These are phyloP conservation scores for Coemansia sp. DNA, from an alignment of 192 early-diverging fungal species.

Conservation along the genomic window DNA sequence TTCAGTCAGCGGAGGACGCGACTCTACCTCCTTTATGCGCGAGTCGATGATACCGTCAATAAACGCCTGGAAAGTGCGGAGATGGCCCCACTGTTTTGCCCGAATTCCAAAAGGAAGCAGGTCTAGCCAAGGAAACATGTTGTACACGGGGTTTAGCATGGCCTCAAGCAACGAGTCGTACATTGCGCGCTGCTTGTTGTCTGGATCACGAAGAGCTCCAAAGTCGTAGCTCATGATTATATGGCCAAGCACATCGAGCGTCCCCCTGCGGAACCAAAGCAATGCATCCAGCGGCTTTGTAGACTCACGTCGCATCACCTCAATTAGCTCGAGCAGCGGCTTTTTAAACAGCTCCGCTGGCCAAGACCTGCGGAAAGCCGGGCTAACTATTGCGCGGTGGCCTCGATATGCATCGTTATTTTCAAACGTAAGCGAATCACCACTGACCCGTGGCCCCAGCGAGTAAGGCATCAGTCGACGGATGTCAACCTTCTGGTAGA, in stretches of 20 bases:
- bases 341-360: conserved; percentile 47
- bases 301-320: conserved; percentile 43
- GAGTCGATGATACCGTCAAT: conserved; percentile 52
- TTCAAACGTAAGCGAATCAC: conserved; percentile 47
- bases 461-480: conserved; percentile 44
- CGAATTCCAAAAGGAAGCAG: conserved; percentile 43
- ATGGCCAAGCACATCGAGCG: conserved; percentile 61
- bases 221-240: conserved; percentile 61
- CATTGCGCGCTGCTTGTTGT: conserved; percentile 48
- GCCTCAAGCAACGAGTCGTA: conserved; percentile 53
- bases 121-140: conserved; percentile 59
- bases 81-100: conserved; percentile 44
- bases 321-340: conserved; percentile 41
- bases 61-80: conserved; percentile 40
- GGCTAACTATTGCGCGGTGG: conserved; percentile 53
- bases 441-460: conserved; percentile 48
- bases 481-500: conserved; percentile 50
- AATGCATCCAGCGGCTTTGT: conserved; percentile 38
- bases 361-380: conserved; percentile 54
- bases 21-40: conserved; percentile 31
- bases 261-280: conserved; percentile 49
- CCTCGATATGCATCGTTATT: conserved; percentile 51
- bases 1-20: conserved; percentile 38
- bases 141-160: conserved; percentile 53
- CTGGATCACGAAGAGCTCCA: conserved; percentile 45